Evolutionary conservation across 192 early-diverging fungal genomes (phyloP).

Genomic region (Geranomyces variabilis): DNA sequence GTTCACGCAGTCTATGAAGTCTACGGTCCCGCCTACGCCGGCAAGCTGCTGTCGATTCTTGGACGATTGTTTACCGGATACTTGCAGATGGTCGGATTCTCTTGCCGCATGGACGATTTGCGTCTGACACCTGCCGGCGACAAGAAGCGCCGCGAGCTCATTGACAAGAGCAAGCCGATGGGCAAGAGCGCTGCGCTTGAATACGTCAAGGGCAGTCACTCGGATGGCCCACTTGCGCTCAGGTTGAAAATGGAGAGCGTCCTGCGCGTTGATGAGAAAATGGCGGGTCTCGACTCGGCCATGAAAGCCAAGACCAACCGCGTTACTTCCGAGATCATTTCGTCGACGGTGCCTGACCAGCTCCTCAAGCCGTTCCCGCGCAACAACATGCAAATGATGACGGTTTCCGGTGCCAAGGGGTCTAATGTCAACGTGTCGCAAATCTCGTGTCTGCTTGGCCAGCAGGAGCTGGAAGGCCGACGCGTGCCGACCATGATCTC

Average conservation of each 20-base stretch:
- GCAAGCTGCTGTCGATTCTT: conserved; percentile 86
- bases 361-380: conserved; percentile 83
- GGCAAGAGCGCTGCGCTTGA: conserved; percentile 75
- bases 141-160: conserved; percentile 69
- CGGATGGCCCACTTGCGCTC: conserved; percentile 29
- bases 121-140: conserved; percentile 83
- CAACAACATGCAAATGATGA: conserved; percentile 99
- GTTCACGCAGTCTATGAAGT: conserved; percentile 96
- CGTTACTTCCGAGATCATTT: conserved; percentile 78
- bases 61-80: conserved; percentile 90
- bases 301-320: conserved; percentile 84
- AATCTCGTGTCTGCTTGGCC: conserved; percentile 96
- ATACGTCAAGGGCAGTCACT: conserved; percentile 65
- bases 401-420: conserved; percentile 97
- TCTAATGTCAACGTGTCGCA: conserved; percentile 93
- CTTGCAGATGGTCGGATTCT: conserved; percentile 87
- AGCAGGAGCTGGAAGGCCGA: conserved; percentile 97
- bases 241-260: conserved; percentile 74
- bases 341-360: conserved; percentile 72
- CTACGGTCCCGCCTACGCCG: conserved; percentile 87
- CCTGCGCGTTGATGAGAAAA: conserved; percentile 78
- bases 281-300: conserved; percentile 85
- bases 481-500: conserved; percentile 98
- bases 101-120: conserved; percentile 99
- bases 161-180: conserved; percentile 59